Conservation (phyloP, 306 rosid species). For the Arachis hypogaea region DNA sequence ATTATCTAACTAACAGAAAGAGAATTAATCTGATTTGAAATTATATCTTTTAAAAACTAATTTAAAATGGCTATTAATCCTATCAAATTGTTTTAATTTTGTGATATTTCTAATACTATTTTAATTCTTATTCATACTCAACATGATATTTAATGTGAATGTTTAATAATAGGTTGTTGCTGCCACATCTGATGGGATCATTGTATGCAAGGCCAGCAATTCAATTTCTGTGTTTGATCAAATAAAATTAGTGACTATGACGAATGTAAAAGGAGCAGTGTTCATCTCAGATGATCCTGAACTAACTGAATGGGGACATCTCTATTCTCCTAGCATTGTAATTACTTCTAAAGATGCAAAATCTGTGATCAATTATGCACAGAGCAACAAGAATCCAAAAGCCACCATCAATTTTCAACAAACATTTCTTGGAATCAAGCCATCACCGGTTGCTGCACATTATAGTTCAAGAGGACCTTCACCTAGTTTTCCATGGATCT, state of each 20-base stretch:
- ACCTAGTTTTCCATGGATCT: slow-evolving; percentile 25
- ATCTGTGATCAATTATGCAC: slow-evolving; percentile 34
- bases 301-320: not conserved
- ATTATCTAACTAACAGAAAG: too few species aligned
- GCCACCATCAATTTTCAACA: slow-evolving; percentile 43
- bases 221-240: not conserved
- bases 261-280: slow-evolving; percentile 40
- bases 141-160: too few species aligned
- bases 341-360: slow-evolving; percentile 33
- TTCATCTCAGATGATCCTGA: slow-evolving; percentile 27
- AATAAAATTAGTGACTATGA: not conserved
- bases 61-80: too few species aligned
- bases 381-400: slow-evolving; percentile 2
- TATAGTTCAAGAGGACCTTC: slow-evolving; percentile 56
- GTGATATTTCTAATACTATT: too few species aligned
- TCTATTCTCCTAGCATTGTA: slow-evolving; percentile 35
- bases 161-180: too few species aligned
- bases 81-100: too few species aligned
- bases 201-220: slow-evolving; percentile 35
- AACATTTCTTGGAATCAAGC: slow-evolving; percentile 42
- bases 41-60: too few species aligned
- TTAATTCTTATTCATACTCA: too few species aligned
- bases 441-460: slow-evolving; percentile 46
- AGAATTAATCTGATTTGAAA: too few species aligned
- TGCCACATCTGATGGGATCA: not conserved